Evolutionary conservation across 257 asterid species (phyloP), one percentile per base, ranked within the genome.

Genomic region (Solanum raphanifolium): DNA sequence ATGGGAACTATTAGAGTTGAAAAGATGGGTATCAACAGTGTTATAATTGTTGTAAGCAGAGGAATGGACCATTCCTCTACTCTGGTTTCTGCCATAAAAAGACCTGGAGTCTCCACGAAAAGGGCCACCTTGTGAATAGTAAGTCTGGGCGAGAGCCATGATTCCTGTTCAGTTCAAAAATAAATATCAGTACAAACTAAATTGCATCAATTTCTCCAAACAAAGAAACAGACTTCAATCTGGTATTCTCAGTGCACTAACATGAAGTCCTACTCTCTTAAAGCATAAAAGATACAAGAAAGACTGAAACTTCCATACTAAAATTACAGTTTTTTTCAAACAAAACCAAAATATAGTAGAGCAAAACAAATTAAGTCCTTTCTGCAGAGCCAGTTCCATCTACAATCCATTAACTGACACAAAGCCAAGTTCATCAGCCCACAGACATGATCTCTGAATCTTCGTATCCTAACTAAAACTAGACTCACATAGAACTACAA

Each of bases 61-160:
- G 60, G 91, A 76, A 66, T 88, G 68, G 84, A 88, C 90, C 83
- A 85, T 62, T 87, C 90, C 90, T 87, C 89, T 68, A 78, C 55
- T 88, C 73, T 85, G 87, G 83, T 87, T 93, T 92, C 94, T 90
- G 52, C 94, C 91, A 89, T 90, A 87, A 36, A 92, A 90, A 35
- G 92, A 78, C 90, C 88, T 90, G 20, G 91, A 88, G 88, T 92
- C 93, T 35, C 91, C 89, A n/a, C 46, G 91, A 88, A 90, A 88
- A 81, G 91, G 93, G 36, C 91, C 93, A 81, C 90, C 94, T 87
- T 91, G 94, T 62, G 90, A 83, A 62, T 83, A 91, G 91, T 90
- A 92, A 86, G 92, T 86, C 90, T 89, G 94, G 29, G 94, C 94
- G 55, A 93, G 91, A 88, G 96, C 92, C 98, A 96, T 96, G 13